phyloP scores from a whole-genome alignment of 371 early-diverging fungal genomes.

The Lichtheimia ramosa region DNA sequence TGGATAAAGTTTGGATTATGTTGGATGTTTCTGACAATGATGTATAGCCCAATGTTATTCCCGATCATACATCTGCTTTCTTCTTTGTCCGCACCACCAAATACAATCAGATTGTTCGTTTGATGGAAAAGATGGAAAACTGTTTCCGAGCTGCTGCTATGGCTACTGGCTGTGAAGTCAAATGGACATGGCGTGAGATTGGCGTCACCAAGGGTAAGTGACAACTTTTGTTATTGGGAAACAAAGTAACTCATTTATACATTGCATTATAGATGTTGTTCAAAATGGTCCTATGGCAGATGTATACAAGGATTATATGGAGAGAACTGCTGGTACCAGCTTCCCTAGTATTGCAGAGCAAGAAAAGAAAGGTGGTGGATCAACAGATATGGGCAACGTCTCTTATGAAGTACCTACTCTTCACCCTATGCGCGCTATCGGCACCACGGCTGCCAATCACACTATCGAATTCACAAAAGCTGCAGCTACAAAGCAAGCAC shows the following conservation, averaged over 20 bases:
- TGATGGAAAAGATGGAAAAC: slow-evolving; percentile 52
- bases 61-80: slow-evolving; percentile 61
- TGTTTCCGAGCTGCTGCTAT: slow-evolving; percentile 70
- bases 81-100: slow-evolving; percentile 63
- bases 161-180: slow-evolving; percentile 74
- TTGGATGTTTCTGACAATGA: background rate
- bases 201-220: slow-evolving; percentile 37
- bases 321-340: slow-evolving; percentile 38
- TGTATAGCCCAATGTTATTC: slow-evolving; percentile 55
- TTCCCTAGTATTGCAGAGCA: slow-evolving; percentile 43
- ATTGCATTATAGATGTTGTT: slow-evolving; percentile 32
- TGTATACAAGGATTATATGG: slow-evolving; percentile 59
- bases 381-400: slow-evolving; percentile 83
- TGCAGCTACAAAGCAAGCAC: slow-evolving; percentile 61
- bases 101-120: slow-evolving; percentile 39
- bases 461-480: slow-evolving; percentile 63
- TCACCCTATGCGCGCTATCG: slow-evolving; percentile 49
- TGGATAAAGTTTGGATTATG: slow-evolving; percentile 19
- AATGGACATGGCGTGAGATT: slow-evolving; percentile 55
- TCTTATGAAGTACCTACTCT: slow-evolving; percentile 50
- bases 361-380: slow-evolving; percentile 47
- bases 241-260: background rate
- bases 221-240: background rate
- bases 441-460: slow-evolving; percentile 58
- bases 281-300: slow-evolving; percentile 61